Evolutionary conservation across 2,329 filamentous ascomycete genomes (phyloP).

Genomic region (Fusarium praegraminearum): DNA sequence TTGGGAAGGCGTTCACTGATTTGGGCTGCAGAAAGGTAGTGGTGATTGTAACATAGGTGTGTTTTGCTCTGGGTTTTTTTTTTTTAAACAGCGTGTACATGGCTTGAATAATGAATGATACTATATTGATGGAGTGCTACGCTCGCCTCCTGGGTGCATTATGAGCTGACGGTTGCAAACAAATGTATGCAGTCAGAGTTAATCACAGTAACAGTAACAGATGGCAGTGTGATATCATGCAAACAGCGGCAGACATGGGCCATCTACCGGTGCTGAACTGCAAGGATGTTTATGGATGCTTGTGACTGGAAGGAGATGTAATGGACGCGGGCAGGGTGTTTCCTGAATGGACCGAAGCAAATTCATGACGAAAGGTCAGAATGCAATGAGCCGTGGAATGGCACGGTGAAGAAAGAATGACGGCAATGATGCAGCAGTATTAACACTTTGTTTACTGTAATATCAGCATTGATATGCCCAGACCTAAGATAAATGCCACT

Average conservation of each 20-base stretch:
- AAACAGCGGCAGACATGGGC: slow-evolving; percentile 27
- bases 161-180: slow-evolving; percentile 10
- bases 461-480: slow-evolving; percentile 4
- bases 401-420: slow-evolving; percentile 24
- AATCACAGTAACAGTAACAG: slow-evolving; percentile 3
- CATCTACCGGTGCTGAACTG: slow-evolving; percentile 34
- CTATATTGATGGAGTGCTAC: background rate
- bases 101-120: background rate
- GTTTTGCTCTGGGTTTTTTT: background rate
- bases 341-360: slow-evolving; percentile 5
- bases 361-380: slow-evolving; percentile 24
- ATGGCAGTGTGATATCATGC: slow-evolving; percentile 29
- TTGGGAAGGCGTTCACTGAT: background rate
- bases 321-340: slow-evolving; percentile 15
- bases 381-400: slow-evolving; percentile 37
- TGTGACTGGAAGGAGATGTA: slow-evolving; percentile 16
- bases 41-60: background rate
- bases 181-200: slow-evolving; percentile 1
- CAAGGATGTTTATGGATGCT: slow-evolving; percentile 18
- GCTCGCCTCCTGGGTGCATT: background rate
- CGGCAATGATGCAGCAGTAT: slow-evolving; percentile 5
- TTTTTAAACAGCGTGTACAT: background rate
- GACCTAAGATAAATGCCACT: background rate
- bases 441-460: background rate
- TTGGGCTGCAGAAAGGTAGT: background rate